Evolutionary conservation across 345 rosid genomes (phyloP), one percentile per base, ranked within the genome.

Genomic region (Dipteronia dyeriana): DNA sequence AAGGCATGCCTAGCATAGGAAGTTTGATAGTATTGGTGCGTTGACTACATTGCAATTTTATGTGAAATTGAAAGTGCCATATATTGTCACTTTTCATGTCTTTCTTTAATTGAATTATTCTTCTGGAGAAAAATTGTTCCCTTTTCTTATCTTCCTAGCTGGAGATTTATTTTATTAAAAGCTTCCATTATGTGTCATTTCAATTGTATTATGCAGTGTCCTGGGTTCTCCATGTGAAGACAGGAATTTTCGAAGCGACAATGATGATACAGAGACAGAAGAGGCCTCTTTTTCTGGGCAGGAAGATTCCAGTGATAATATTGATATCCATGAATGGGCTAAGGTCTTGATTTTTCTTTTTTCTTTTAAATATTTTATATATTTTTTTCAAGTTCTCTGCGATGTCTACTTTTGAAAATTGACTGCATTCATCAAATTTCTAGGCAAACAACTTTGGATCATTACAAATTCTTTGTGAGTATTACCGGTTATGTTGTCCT

Each of bases 251-350:
- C 86, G 91, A 82, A 88, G 88, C 79, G 91, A 86, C 83, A 67
- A 83, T 67, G 91, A 91, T 85, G 94, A 91, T 74, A 89, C 87
- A 3, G 96, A 91, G 86, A 91, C 91, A 71, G 91, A 88, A 85
- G 98, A 91, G 81, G 87, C 97, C 39, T 91, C 98, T 60, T 78
- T 85, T 74, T 93, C 99, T 78, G 98, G 97, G 76, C 98, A 88
- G 88, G 97, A 95, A 73, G 93, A 92, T 81, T 79, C 86, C 51
- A 84, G 79, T 83, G 85, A 88, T 85, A 87, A 85, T 73, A 82
- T 76, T 82, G 93, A 89, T 83, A 87, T 95, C 75, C 96, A 91
- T 84, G 98, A 89, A 82, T 91, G 93, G 99, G 94, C 97, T 74
- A 92, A 95, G 99, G 99, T 95, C 78, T 82, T 81, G 71, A 53